Conservation (phyloP, 2,329 filamentous ascomycete genomes). For the Aspergillus alliaceus region DNA sequence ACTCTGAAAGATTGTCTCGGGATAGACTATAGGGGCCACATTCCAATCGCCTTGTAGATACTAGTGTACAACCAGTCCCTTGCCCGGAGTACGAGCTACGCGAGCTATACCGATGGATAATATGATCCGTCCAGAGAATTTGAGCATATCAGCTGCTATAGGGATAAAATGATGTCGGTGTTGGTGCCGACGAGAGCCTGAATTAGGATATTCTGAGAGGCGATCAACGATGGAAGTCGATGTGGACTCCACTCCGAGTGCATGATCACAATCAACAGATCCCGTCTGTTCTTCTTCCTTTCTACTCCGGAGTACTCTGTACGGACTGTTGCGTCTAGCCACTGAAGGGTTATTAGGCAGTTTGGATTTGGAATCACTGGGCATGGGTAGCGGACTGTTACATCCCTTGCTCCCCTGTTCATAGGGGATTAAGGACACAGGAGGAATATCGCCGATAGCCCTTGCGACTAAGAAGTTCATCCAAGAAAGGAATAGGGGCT, state of each 20-base stretch:
- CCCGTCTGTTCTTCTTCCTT: neutral
- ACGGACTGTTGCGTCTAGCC: no score
- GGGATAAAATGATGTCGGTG: neutral
- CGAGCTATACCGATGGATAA: neutral
- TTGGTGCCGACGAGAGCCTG: neutral
- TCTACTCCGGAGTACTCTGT: no score
- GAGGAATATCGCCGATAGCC: neutral
- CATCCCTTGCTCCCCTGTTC: neutral
- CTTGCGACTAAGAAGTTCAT: neutral
- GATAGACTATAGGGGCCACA: neutral
- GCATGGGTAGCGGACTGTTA: no score
- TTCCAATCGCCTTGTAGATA: neutral
- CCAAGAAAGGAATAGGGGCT: neutral
- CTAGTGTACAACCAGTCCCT: neutral
- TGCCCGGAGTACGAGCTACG: neutral
- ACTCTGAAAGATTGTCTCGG: neutral
- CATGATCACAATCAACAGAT: neutral
- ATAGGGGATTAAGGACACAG: neutral
- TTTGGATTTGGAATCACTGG: neutral
- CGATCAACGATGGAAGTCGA: neutral
- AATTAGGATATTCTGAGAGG: neutral
- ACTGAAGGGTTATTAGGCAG: no score
- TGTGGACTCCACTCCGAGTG: neutral
- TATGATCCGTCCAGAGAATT: neutral
- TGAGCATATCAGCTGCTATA: neutral